Conservation (phyloP, 1,284 basidiomycete genomes). For the Irpex rosettiformis region DNA sequence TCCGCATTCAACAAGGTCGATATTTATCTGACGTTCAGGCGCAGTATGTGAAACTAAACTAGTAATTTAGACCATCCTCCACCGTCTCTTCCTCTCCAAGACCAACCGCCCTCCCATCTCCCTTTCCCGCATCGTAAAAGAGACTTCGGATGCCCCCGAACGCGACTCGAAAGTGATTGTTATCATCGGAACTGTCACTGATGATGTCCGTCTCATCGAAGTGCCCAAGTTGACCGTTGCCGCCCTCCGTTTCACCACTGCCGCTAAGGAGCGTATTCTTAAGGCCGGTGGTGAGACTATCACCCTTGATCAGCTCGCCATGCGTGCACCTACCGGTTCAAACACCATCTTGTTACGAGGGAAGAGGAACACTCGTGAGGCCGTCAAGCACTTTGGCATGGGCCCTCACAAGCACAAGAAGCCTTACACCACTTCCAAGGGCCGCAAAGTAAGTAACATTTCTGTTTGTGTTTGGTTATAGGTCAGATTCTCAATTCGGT, state of each 20-base stretch:
- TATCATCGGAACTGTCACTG: constrained; percentile 90
- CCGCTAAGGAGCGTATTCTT: constrained; percentile 92
- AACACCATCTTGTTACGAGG: constrained; percentile 95
- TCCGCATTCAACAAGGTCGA: constrained; percentile 94
- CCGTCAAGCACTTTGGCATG: constrained; percentile 97
- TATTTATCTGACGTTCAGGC: background rate
- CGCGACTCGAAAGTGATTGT: constrained; percentile 86
- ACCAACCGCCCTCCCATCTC: constrained; percentile 97
- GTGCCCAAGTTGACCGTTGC: constrained; percentile 94
- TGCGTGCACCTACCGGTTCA: constrained; percentile 90
- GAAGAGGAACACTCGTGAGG: constrained; percentile 90
- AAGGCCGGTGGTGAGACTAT: constrained; percentile 94
- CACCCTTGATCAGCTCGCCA: constrained; percentile 96
- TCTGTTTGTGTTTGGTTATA: background rate
- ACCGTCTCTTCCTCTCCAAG: constrained; percentile 96
- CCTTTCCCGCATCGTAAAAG: constrained; percentile 85
- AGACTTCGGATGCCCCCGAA: constrained; percentile 70
- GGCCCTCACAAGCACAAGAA: constrained; percentile 92
- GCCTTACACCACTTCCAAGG: constrained; percentile 91
- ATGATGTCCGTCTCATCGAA: constrained; percentile 87
- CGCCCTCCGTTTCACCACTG: constrained; percentile 92
- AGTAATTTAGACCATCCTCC: constrained; percentile 77
- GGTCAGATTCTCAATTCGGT: constrained; percentile 1
- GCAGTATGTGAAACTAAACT: constrained; percentile 12
- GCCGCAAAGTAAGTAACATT: constrained; percentile 71